Conservation (phyloP, 108 stramenopile genomes). For the Skeletonema marinoi region DNA sequence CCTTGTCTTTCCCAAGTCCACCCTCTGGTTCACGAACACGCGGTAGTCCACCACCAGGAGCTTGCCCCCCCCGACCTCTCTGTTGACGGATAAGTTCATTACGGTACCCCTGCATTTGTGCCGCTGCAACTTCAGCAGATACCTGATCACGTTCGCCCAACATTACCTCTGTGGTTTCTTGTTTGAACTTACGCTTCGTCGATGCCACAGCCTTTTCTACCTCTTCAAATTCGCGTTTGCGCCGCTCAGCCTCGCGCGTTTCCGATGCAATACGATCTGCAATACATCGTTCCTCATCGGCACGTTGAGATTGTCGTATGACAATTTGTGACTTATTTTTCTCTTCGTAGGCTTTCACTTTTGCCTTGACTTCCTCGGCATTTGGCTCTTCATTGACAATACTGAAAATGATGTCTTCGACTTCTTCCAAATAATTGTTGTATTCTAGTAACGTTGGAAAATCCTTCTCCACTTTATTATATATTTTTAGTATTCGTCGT, state of each 20-base stretch:
- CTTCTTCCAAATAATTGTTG: conserved; percentile 91
- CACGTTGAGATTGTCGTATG: conserved; percentile 83
- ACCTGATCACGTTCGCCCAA: conserved; percentile 90
- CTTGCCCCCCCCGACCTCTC: conserved; percentile 53
- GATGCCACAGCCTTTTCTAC: conserved; percentile 75
- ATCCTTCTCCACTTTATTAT: conserved; percentile 82
- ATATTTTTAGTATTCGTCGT: conserved; percentile 78
- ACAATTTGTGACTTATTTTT: conserved; percentile 78
- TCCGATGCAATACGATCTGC: conserved; percentile 88
- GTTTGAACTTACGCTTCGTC: conserved; percentile 80
- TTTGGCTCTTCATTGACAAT: conserved; percentile 91
- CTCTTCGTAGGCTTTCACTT: conserved; percentile 81
- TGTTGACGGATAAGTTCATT: conserved; percentile 83
- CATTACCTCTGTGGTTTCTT: conserved; percentile 81
- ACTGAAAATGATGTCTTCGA: conserved; percentile 82
- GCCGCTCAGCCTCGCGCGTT: conserved; percentile 75
- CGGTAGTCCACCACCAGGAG: conserved; percentile 26
- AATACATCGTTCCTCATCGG: conserved; percentile 86
- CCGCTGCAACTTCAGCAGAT: conserved; percentile 71
- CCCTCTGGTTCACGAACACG: conserved; percentile 81
- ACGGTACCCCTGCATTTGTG: conserved; percentile 89
- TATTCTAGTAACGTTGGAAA: conserved; percentile 79
- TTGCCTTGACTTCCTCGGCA: conserved; percentile 84
- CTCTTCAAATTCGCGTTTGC: conserved; percentile 70
- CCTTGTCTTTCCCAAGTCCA: conserved; percentile 61